Base-by-base conservation (phyloP, 2,329 filamentous ascomycete species). In the Rutstroemia sp. region DNA sequence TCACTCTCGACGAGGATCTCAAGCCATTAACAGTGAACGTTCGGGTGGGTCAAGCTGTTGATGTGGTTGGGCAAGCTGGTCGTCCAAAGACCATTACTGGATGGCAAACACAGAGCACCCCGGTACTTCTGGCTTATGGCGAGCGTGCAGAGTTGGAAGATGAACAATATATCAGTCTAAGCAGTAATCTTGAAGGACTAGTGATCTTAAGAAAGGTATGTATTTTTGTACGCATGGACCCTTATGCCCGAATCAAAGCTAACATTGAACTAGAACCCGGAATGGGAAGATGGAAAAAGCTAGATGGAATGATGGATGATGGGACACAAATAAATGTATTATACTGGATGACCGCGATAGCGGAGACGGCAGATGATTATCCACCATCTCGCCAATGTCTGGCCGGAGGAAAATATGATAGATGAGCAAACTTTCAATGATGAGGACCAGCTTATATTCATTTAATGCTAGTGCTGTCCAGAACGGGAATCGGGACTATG, bases 91-190 rank as follows among this genome's bases (percentile, higher is more conserved):
- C 94, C 2, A 99, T 99, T 67, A 99, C 94, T 9, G 94, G 94
- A 53, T 99, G 94, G 94, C 94, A 99, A 75, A 99, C 94, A 63
- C 94, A 99, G 78, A 96, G 90, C 76, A 99, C 94, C n/a, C 94
- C 94, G 0, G 94, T 99, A 48, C 78, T 99, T 58, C 77, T 99
- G 66, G 87, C 90, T n/a, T 87, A 96, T 69, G 94, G 95, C 30
- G 94, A 99, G 78, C 82, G 95, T 67, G 94, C 94, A 9, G 94
- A 99, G 77, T 77, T 99, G 51, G 94, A 99, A 73, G 94, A 99
- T 68, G 94, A 99, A 75, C 86, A 99, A 75, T 99, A 97, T 72
- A 86, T 97, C 62, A 90, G 88, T 73, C 76, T 99, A 69, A 95
- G 86, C 71, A 94, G 85, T 75, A 95, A 86, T 53, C 79, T 99